Percentiles rank a stretch among this genome's conserved stretches.
phyloP scores from a whole-genome alignment of 345 rosid genomes.

The Rhodamnia argentea region DNA sequence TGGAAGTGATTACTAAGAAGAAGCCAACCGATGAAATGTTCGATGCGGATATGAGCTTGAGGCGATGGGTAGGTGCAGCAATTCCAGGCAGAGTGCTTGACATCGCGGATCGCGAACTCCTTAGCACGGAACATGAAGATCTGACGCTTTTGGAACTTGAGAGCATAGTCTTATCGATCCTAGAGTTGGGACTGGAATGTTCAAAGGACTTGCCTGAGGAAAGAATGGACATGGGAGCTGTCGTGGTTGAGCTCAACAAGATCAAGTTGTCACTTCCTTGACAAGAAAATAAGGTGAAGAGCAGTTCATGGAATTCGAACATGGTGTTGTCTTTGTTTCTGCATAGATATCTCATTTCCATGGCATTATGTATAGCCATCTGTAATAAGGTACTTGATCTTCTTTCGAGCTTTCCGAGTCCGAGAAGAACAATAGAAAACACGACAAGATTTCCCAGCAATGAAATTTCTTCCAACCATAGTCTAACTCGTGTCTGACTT shows the following conservation, averaged over 20 bases:
- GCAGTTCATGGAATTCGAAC: too few species aligned
- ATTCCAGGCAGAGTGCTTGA: not conserved
- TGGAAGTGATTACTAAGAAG: not conserved
- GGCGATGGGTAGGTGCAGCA: not conserved
- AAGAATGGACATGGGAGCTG: not conserved
- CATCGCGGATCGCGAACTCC: not conserved
- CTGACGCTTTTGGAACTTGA: not conserved
- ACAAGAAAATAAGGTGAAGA: not conserved
- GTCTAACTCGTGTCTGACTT: too few species aligned
- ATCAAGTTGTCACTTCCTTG: not conserved
- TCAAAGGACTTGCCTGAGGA: not conserved
- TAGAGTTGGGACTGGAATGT: not conserved
- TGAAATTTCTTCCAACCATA: too few species aligned
- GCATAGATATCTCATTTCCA: too few species aligned
- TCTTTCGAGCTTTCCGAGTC: too few species aligned
- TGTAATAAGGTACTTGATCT: too few species aligned
- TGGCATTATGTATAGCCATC: too few species aligned
- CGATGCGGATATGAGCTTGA: not conserved
- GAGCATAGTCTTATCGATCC: not conserved
- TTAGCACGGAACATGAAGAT: not conserved
- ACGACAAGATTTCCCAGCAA: too few species aligned
- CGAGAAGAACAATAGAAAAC: too few species aligned
- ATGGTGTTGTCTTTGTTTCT: too few species aligned
- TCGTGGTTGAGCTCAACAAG: not conserved
- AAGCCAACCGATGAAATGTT: not conserved